A percentile compares a stretch with the other conserved stretches of the same genome.
Evolutionary conservation across 345 rosid genomes (phyloP).

Genomic region (Eutrema japonicum): DNA sequence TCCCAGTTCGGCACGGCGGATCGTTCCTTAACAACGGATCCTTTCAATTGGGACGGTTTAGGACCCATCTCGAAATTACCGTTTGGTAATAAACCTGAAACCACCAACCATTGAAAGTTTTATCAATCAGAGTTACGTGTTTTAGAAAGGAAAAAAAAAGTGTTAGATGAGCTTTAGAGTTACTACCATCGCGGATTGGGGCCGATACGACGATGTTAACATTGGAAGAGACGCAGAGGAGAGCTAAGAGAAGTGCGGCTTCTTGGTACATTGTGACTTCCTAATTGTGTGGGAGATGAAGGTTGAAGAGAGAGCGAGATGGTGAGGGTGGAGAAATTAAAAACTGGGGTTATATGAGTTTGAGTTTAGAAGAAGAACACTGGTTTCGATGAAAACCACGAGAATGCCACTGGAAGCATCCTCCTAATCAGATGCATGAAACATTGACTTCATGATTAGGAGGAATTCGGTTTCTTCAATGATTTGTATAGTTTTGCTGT

Average conservation of each 20-base stretch:
- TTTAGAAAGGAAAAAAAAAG: no score
- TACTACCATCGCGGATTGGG: conserved; percentile 49
- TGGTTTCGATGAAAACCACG: conserved; percentile 37
- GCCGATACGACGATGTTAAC: conserved; percentile 40
- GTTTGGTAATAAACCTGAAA: conserved; percentile 78
- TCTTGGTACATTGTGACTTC: conserved; percentile 49
- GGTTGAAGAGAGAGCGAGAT: neutral
- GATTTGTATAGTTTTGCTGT: conserved; percentile 9
- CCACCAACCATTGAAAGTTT: conserved; percentile 4
- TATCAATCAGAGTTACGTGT: no score
- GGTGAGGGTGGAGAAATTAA: neutral
- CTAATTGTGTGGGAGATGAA: neutral
- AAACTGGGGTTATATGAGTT: conserved; percentile 43
- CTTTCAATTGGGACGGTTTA: conserved; percentile 59
- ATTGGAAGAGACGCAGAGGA: conserved; percentile 46
- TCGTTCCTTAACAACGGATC: conserved; percentile 54
- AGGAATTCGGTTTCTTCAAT: neutral
- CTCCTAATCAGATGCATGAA: conserved; percentile 28
- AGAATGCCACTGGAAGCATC: conserved; percentile 52
- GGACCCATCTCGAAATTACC: conserved; percentile 86
- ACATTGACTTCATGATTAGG: conserved; percentile 42
- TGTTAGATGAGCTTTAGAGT: conserved; percentile 10
- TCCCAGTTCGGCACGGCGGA: conserved; percentile 75
- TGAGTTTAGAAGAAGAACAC: conserved; percentile 39
- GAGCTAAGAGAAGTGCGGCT: conserved; percentile 43